Evolutionary conservation across 2,329 filamentous ascomycete genomes (phyloP).

Genomic region (Sphaerulina musiva): DNA sequence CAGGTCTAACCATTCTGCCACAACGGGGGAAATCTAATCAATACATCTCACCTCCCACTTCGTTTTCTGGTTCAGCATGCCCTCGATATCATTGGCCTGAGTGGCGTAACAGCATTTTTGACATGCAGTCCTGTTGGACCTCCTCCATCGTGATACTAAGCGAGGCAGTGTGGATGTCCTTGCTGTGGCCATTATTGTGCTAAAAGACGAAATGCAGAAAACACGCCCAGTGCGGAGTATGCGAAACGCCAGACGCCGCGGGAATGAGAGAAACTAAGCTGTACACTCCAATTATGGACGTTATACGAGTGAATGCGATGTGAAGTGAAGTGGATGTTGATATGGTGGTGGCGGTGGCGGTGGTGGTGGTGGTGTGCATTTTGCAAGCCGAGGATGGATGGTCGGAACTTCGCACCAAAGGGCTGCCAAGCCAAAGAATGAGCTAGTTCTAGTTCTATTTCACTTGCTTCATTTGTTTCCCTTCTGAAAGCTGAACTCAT

Average conservation of each 20-base stretch:
- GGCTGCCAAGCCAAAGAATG: too few species aligned
- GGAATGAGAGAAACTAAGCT: neutral
- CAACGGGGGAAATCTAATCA: too few species aligned
- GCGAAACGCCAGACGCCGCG: neutral
- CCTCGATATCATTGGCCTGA: constrained; percentile 20
- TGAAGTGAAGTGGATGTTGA: neutral
- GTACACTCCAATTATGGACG: neutral
- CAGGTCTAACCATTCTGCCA: too few species aligned
- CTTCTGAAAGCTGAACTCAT: too few species aligned
- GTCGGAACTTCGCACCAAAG: too few species aligned
- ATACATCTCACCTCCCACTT: constrained; percentile 13
- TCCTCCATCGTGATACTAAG: neutral
- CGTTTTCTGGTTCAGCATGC: constrained; percentile 20
- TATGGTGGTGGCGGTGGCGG: neutral
- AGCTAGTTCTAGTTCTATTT: too few species aligned
- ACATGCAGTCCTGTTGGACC: neutral
- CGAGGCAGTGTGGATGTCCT: neutral
- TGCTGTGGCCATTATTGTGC: constrained; percentile 5
- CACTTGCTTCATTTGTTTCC: too few species aligned
- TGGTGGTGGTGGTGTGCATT: too few species aligned
- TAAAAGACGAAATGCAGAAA: neutral
- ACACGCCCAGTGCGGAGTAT: neutral
- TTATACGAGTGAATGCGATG: neutral
- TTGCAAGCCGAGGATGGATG: too few species aligned
- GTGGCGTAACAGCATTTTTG: constrained; percentile 8